Percentiles rank a stretch among this genome's conserved stretches.
Evolutionary conservation across 1,139 yeast genomes (phyloP).

Genomic region (Yamadazyma siamensis): DNA sequence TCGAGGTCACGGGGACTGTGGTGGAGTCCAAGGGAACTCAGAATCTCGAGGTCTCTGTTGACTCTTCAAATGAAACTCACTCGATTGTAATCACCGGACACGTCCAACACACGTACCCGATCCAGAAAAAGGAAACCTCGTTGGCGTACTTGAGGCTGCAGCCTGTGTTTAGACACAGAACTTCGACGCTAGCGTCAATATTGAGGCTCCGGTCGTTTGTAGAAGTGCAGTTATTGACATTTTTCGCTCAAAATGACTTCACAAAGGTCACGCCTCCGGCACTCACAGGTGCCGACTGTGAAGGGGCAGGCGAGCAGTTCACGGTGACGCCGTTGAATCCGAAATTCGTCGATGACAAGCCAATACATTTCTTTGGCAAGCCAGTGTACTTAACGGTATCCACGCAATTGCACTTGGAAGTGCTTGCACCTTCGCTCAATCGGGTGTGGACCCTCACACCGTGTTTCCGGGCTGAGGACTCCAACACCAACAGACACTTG

Average conservation of each 20-base stretch:
- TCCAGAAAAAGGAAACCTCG: conserved; percentile 76
- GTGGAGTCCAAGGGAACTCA: conserved; percentile 32
- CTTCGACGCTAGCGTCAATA: conserved; percentile 61
- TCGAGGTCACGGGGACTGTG: conserved; percentile 32
- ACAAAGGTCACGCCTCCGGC: conserved; percentile 82
- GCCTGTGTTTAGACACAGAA: conserved; percentile 79
- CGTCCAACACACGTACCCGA: conserved; percentile 66
- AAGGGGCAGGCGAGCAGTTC: conserved; percentile 95
- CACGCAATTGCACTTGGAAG: conserved; percentile 88
- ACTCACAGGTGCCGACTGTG: conserved; percentile 88
- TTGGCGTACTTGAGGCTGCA: conserved; percentile 60
- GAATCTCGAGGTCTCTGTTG: conserved; percentile 28
- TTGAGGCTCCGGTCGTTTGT: conserved; percentile 70
- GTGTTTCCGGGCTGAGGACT: conserved; percentile 89
- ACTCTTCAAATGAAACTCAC: conserved; percentile 21
- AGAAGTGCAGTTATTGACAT: conserved; percentile 51
- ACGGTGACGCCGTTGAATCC: conserved; percentile 36
- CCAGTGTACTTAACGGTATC: conserved; percentile 81
- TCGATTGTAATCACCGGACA: conserved; percentile 40
- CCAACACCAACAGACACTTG: conserved; percentile 87
- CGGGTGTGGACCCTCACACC: conserved; percentile 91
- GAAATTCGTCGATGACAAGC: conserved; percentile 14
- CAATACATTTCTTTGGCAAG: conserved; percentile 56
- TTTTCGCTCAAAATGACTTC: conserved; percentile 53
- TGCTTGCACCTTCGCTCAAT: conserved; percentile 66